phyloP scores from a whole-genome alignment of 257 asterid species.

The Salvia rosmarinus region DNA sequence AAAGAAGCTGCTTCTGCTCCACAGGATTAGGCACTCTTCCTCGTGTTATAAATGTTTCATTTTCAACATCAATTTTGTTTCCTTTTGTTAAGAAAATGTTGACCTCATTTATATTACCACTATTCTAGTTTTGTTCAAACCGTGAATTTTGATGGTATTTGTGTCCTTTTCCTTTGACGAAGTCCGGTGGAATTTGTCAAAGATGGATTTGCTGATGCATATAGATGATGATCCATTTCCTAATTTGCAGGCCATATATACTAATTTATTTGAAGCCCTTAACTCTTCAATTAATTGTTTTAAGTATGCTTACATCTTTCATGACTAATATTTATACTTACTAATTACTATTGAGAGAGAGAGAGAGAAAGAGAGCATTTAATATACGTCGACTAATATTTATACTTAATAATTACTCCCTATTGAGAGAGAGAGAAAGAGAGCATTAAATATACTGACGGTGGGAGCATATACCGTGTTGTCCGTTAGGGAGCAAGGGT shows the following conservation, averaged over 20 bases:
- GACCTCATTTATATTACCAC: not conserved
- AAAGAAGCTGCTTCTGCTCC: slow-evolving; percentile 60
- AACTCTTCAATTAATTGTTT: not conserved
- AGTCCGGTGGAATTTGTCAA: slow-evolving; percentile 13
- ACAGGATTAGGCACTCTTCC: slow-evolving; percentile 38
- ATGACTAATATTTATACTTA: not conserved
- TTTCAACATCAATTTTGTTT: slow-evolving; percentile 23
- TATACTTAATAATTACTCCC: not conserved
- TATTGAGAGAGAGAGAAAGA: too few species aligned
- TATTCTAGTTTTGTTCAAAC: slow-evolving; percentile 5
- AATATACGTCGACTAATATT: too few species aligned
- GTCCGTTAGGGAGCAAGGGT: slow-evolving; percentile 38
- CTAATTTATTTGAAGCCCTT: not conserved
- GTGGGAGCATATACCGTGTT: slow-evolving; percentile 34
- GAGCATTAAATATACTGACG: slow-evolving; percentile 29
- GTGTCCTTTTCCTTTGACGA: slow-evolving; percentile 10
- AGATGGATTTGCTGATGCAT: slow-evolving; percentile 1
- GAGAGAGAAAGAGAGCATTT: not conserved
- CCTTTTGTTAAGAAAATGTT: not conserved
- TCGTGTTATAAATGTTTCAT: not conserved
- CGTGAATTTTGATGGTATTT: not conserved
- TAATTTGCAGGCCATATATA: slow-evolving; percentile 14
- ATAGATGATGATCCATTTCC: not conserved
- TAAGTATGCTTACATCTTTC: not conserved
- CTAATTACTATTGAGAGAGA: not conserved